Conservation (phyloP, 2,329 filamentous ascomycete species). For the Apiospora phragmitis region DNA sequence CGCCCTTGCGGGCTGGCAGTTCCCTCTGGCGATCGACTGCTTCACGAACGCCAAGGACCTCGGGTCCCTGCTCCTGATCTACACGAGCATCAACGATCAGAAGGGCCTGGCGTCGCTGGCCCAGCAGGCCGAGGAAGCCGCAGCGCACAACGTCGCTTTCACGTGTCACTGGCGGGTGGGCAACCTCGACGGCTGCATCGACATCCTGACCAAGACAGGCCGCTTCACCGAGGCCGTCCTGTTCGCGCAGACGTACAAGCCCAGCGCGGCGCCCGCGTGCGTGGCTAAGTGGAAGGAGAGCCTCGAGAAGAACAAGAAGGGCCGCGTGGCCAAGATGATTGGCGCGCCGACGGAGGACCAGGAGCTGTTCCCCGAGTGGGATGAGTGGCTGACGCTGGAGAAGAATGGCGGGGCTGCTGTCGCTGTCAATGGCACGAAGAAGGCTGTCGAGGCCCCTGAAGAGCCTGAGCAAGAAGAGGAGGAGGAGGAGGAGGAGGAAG, state of each 20-base stretch:
- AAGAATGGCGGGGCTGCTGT: slow-evolving; percentile 57
- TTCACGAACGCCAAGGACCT: slow-evolving; percentile 90
- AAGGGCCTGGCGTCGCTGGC: slow-evolving; percentile 74
- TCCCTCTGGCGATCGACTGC: slow-evolving; percentile 86
- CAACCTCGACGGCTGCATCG: slow-evolving; percentile 78
- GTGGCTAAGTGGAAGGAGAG: slow-evolving; percentile 80
- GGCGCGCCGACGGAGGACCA: slow-evolving; percentile 80
- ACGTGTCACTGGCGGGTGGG: slow-evolving; percentile 85
- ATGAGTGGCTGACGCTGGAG: slow-evolving; percentile 83
- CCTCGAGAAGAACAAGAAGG: slow-evolving; percentile 83
- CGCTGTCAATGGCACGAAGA: slow-evolving; percentile 34
- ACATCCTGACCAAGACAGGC: slow-evolving; percentile 76
- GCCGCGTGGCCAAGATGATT: slow-evolving; percentile 79
- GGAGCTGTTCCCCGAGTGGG: slow-evolving; percentile 95
- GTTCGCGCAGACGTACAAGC: slow-evolving; percentile 95
- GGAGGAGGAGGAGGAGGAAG: slow-evolving; percentile 25
- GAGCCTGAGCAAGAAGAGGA: slow-evolving; percentile 24
- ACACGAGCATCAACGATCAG: slow-evolving; percentile 81
- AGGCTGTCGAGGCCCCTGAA: slow-evolving; percentile 20
- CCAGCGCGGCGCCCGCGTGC: slow-evolving; percentile 67
- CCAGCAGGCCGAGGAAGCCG: slow-evolving; percentile 71
- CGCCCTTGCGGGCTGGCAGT: slow-evolving; percentile 82
- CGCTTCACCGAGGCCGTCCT: slow-evolving; percentile 83
- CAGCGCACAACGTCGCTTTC: slow-evolving; percentile 91
- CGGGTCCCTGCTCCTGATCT: slow-evolving; percentile 82